These are phyloP conservation scores for Gossypioides kirkii DNA, from an alignment of 345 rosid genomes.

Conservation along the genomic window DNA sequence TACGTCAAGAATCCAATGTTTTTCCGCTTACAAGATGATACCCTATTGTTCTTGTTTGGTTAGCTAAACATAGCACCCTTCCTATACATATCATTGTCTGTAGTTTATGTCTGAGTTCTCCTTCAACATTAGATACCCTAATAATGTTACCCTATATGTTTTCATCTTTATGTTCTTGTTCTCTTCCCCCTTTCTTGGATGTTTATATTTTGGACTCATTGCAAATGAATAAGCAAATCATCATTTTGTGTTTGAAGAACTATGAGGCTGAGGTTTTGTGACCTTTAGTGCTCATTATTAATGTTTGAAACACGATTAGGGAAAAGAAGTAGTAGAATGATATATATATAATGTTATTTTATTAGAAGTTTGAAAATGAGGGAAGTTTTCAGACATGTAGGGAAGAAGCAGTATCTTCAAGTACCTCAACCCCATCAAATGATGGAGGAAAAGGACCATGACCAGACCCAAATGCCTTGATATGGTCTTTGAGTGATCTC, in stretches of 20 bases:
- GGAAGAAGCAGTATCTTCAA: constrained; percentile 23
- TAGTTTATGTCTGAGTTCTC: constrained; percentile 15
- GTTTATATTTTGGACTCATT: constrained; percentile 4
- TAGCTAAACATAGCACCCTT: constrained; percentile 7
- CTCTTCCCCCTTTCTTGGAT: constrained; percentile 10
- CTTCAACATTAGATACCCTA: constrained; percentile 9
- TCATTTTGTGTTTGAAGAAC: neutral
- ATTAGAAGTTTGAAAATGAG: neutral
- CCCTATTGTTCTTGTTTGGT: constrained; percentile 8
- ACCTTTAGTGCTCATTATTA: too few relatives aligned
- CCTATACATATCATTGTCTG: constrained; percentile 1
- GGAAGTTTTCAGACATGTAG: constrained; percentile 12
- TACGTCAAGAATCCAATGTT: constrained; percentile 17
- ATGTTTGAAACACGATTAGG: neutral
- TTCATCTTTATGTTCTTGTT: neutral
- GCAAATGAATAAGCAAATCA: neutral
- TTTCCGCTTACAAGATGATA: neutral
- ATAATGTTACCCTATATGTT: constrained; percentile 3
- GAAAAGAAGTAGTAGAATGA: neutral
- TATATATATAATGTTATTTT: neutral
- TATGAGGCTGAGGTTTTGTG: too few relatives aligned
- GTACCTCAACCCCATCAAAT: constrained; percentile 27
- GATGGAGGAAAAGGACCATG: constrained; percentile 56
- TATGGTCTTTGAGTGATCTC: constrained; percentile 83
- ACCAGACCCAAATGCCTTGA: constrained; percentile 64